Base-by-base conservation (phyloP, 169 alveolate genomes). In the Eimeria necatrix region DNA sequence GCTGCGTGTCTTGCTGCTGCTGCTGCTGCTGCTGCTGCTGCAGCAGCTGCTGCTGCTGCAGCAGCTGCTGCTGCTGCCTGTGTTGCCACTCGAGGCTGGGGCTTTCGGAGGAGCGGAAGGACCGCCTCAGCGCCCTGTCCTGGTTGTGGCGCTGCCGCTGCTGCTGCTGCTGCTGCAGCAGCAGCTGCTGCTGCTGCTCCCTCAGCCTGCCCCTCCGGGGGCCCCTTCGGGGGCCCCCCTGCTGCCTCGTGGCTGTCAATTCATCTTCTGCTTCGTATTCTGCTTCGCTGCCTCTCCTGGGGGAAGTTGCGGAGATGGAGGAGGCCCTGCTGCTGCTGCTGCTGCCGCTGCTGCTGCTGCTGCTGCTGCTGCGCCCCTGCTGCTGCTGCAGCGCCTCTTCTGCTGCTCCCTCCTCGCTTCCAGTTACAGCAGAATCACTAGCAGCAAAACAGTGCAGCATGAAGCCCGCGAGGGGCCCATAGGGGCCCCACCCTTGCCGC, bases 1-100 rank as follows among this genome's bases (percentile, higher is more conserved):
- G 91, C 56, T 81, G 91, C 51, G 18, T 51, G 51, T 81, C 76
- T 6, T 53, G 74, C 20, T 81, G 91, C 91, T 81, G 91, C 74
- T 22, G 26, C 16, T 26, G 74, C 52, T 81, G 91, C 74, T 81
- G 91, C 24, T 24, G 71, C 76, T 56, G 76, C 74, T 53, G 76
- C 74, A 81, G 91, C 52, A 53, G 91, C 91, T 51, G 91, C 74
- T 26, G 74, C 76, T 81, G 32, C 74, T 20, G 91, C 52, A 81
- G n/a, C 24, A 76, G 87, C 32, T 76, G 87, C 64, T 76, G 87
- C 87, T 76, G 53, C 52, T 52, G 91, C 68, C 26, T 71, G 52
- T 7, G 10, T 48, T 81, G 91, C 56, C 48, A n/a, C n/a, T 81
- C 76, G 46, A 81, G 91, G 14, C 18, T 16, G 14, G 91, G 60